Percentiles rank a stretch among this genome's conserved stretches.
These are phyloP conservation scores for Stylonectria norvegica DNA, from an alignment of 2,329 filamentous ascomycete genomes.

Conservation along the genomic window DNA sequence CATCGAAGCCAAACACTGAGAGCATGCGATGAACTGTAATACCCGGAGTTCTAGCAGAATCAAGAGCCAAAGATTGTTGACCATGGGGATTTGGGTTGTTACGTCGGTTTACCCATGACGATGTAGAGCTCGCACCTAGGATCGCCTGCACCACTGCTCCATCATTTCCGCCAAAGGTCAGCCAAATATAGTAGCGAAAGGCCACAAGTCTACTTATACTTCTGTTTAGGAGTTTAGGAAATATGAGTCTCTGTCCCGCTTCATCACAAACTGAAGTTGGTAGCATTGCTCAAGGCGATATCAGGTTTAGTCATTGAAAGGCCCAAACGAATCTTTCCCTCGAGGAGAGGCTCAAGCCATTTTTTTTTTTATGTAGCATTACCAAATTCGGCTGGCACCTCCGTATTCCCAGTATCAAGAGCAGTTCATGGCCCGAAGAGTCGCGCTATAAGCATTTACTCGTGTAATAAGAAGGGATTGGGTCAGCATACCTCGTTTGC, in stretches of 20 bases:
- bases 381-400: slow-evolving; percentile 88
- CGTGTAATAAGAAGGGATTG: too few species aligned
- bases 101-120: slow-evolving; percentile 92
- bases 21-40: slow-evolving; percentile 95
- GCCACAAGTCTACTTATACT: too few species aligned
- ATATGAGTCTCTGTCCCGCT: slow-evolving; percentile 79
- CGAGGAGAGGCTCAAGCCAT: slow-evolving; percentile 78
- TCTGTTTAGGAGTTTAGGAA: slow-evolving; percentile 89
- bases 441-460: too few species aligned
- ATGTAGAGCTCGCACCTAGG: slow-evolving; percentile 90
- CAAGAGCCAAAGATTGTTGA: slow-evolving; percentile 90
- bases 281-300: slow-evolving; percentile 85
- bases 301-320: slow-evolving; percentile 95
- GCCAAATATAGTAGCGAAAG: too few species aligned
- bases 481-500: slow-evolving; percentile 83
- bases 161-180: too few species aligned
- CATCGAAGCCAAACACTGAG: slow-evolving; percentile 91
- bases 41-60: slow-evolving; percentile 75
- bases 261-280: slow-evolving; percentile 82
- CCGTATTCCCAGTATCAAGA: slow-evolving; percentile 95
- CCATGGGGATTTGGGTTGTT: slow-evolving; percentile 73
- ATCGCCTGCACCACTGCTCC: slow-evolving; percentile 94
- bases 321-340: slow-evolving; percentile 81
- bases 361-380: slow-evolving; percentile 78
- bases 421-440: too few species aligned